A percentile compares a stretch with the other conserved stretches of the same genome.
Evolutionary conservation across 495 filamentous ascomycete genomes (phyloP).

Genomic region (Tuber calosporum): DNA sequence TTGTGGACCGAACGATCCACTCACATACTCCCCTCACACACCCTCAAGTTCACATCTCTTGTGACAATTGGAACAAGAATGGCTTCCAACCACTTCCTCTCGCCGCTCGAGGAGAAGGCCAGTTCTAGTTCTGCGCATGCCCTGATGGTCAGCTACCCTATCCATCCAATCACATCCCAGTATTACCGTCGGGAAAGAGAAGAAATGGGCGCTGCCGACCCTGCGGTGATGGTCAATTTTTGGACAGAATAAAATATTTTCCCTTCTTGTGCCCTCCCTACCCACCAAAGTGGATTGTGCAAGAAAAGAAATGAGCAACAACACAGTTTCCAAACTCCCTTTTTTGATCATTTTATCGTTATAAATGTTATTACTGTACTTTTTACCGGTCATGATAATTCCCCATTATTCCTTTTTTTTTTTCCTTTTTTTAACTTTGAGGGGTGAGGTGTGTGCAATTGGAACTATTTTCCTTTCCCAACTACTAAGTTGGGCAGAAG

Average conservation of each 20-base stretch:
- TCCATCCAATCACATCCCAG: conserved; percentile 31
- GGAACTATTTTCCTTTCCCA: neutral
- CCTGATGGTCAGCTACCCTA: conserved; percentile 30
- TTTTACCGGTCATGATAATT: neutral
- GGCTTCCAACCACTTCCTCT: conserved; percentile 6
- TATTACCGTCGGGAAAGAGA: conserved; percentile 23
- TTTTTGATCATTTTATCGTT: neutral
- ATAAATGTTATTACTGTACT: neutral
- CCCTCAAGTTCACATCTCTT: neutral
- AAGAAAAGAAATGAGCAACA: neutral
- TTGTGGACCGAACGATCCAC: conserved; percentile 37
- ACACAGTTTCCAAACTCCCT: too few relatives aligned
- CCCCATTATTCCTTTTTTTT: neutral
- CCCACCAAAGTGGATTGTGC: conserved; percentile 30
- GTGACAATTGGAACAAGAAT: neutral
- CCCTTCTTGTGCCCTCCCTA: conserved; percentile 20
- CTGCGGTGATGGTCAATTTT: conserved; percentile 19
- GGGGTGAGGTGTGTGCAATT: neutral
- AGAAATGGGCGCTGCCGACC: conserved; percentile 21
- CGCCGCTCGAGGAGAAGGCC: conserved; percentile 35
- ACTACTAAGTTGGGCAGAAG: neutral
- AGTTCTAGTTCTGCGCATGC: conserved; percentile 33
- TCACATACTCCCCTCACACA: conserved; percentile 10
- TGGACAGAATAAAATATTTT: conserved; percentile 35
- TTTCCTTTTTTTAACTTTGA: neutral